Base-by-base conservation (phyloP, 2,329 filamentous ascomycete genomes). In the Periconia digitata region DNA sequence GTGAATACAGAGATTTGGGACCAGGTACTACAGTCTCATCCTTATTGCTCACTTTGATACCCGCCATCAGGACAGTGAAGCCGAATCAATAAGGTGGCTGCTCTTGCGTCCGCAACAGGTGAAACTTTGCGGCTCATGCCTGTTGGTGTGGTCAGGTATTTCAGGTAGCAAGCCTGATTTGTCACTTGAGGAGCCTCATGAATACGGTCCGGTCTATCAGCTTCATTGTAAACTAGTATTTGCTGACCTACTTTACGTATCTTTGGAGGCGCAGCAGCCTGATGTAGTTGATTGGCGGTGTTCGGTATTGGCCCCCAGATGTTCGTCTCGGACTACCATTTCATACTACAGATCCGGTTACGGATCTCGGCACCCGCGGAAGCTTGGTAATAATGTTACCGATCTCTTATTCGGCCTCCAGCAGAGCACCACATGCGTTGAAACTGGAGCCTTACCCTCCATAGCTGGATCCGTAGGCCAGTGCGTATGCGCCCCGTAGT, bases 241-340 rank as follows among this genome's bases (percentile, higher is more conserved):
- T 29, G 50, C 50, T 56, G 51, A 54, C 51, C 51, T 50, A 46
- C 47, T n/a, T n/a, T n/a, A n/a, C n/a, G n/a, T n/a, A 50, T 39
- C 35, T 40, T 40, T 18, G 7, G 40, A 46, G 53, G 53, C 50
- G 53, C 53, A 56, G 51, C 44, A 47, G 32, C 39, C 2, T 35
- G 27, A 16, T 21, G 18, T 13, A n/a, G 15, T 20, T 29, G 8
- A 47, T 47, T 47, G 44, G 40, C 20, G 17, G 7, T n/a, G 36
- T 12, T 23, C 32, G 6, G n/a, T 41, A 7, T 21, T 23, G 44
- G 38, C 37, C 47, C 40, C 35, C 20, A 43, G 12, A 39, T 15
- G 3, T 15, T 18, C 43, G 17, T 17, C n/a, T 34, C 24, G 8
- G 37, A 4, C 13, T 6, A 39, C 37, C 37, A 39, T 15, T 12